A percentile compares a stretch with the other conserved stretches of the same genome.
These are phyloP conservation scores for Penicillium thymicola DNA, from an alignment of 2,329 filamentous ascomycete species.

Conservation along the genomic window DNA sequence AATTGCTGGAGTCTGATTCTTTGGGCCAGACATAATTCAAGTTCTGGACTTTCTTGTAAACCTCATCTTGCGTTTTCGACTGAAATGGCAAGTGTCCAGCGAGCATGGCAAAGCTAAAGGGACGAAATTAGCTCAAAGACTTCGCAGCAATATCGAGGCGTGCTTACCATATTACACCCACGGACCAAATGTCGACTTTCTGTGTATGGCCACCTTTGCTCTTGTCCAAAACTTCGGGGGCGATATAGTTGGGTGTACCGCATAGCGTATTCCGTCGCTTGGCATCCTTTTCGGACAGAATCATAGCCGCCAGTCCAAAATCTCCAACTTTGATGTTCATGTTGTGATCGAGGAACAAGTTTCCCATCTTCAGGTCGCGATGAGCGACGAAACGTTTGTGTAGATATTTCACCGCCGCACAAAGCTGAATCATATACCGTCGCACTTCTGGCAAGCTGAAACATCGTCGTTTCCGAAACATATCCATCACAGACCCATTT, in stretches of 20 bases:
- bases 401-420: constrained; percentile 96
- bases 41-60: constrained; percentile 49
- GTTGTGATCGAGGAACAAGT: constrained; percentile 86
- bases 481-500: constrained; percentile 95
- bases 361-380: constrained; percentile 95
- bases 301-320: constrained; percentile 87
- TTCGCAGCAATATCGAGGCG: background rate
- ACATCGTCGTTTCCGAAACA: constrained; percentile 88
- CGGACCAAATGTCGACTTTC: constrained; percentile 97
- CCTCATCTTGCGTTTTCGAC: constrained; percentile 59
- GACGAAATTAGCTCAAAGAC: constrained; percentile 20
- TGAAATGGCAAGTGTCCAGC: constrained; percentile 96
- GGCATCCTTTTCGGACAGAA: constrained; percentile 89
- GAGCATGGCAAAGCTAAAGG: constrained; percentile 80
- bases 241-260: constrained; percentile 97
- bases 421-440: constrained; percentile 90
- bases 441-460: constrained; percentile 92
- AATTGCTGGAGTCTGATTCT: constrained; percentile 42
- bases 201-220: constrained; percentile 93
- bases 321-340: constrained; percentile 99
- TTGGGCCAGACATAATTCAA: constrained; percentile 51
- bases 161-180: constrained; percentile 89
- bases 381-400: constrained; percentile 95
- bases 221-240: constrained; percentile 92
- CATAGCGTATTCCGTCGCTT: constrained; percentile 85